Base-by-base conservation (phyloP, 2,329 filamentous ascomycete genomes). In the Tolypocladium tropicale region DNA sequence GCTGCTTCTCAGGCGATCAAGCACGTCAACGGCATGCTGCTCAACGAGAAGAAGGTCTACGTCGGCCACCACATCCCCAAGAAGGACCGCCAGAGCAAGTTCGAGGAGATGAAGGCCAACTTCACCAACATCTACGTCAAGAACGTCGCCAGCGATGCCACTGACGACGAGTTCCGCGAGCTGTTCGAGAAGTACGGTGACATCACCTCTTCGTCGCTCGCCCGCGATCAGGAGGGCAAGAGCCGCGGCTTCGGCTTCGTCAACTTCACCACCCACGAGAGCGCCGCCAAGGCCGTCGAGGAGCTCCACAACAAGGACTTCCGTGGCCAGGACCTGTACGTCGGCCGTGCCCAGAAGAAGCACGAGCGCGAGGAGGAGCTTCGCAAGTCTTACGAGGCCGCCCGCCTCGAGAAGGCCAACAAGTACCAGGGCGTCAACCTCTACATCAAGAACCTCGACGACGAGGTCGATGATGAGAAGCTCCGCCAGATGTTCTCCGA, bases 81-180 rank as follows among this genome's bases (percentile, higher is more conserved):
- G 88, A 97, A 97, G 84, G 94, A 99, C 72, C 93, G 94, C 68
- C 94, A 97, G 84, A 96, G 90, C 90, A 99, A 99, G 80, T 97
- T 97, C 67, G 94, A 99, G 80, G 94, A 99, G 83, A 99, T 99
- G 93, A 99, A 99, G 87, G 94, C 94, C 75, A 99, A 99, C 83
- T 99, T 95, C 83, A 99, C 94, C 80, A 99, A 99, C 75, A 86
- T 99, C 76, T 99, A 99, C 78, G 90, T 99, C 79, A 99, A 99
- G 86, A 99, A 99, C 80, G 88, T 99, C 66, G 84, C 86, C 67
- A 69, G 78, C 37, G 93, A 96, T 52, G 89, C 87, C 61, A 88
- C 84, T 58, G 94, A 99, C 60, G 92, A 97, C 10, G 88, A 97
- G 72, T 97, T 99, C 85, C 90, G 91, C 66, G 82, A 86, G 60